Percentiles rank a stretch among this genome's conserved stretches.
These are phyloP conservation scores for Colletotrichum godetiae DNA, from an alignment of 2,329 filamentous ascomycete species.

Conservation along the genomic window DNA sequence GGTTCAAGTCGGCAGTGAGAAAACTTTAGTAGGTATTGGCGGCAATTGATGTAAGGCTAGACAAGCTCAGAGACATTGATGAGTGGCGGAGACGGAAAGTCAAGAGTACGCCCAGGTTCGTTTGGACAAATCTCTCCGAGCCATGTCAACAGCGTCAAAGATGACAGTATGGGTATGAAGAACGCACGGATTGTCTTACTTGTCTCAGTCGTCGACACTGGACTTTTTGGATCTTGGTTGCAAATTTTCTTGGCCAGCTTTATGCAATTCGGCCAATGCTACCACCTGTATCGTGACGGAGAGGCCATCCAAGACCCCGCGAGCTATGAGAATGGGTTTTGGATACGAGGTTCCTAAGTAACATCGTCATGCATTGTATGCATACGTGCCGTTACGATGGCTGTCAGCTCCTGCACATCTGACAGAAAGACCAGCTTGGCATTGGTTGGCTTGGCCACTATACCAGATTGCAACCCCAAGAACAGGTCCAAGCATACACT, in stretches of 20 bases:
- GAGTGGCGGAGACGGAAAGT: background rate
- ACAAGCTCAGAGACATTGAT: background rate
- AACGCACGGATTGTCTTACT: background rate
- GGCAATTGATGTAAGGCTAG: background rate
- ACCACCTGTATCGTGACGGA: background rate
- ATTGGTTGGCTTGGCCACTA: slow-evolving; percentile 5
- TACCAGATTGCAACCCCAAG: background rate
- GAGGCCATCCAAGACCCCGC: background rate
- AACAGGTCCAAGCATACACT: background rate
- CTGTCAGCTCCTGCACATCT: slow-evolving; percentile 5
- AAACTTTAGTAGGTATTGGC: background rate
- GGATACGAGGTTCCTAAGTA: background rate
- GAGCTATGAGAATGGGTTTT: background rate
- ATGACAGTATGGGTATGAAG: background rate
- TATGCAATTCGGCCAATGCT: background rate
- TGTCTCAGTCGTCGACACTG: background rate
- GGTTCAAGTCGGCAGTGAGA: background rate
- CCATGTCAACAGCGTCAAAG: background rate
- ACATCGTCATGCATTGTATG: slow-evolving; percentile 5
- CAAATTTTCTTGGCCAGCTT: background rate
- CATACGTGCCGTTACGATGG: background rate
- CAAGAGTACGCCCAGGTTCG: background rate
- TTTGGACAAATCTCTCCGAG: background rate
- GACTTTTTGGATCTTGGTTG: background rate
- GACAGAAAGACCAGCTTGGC: slow-evolving; percentile 7